Percentiles rank a stretch among this genome's conserved stretches.
phyloP scores from a whole-genome alignment of 225 moss, liverwort and hornwort species.

The Polytrichum commune region DNA sequence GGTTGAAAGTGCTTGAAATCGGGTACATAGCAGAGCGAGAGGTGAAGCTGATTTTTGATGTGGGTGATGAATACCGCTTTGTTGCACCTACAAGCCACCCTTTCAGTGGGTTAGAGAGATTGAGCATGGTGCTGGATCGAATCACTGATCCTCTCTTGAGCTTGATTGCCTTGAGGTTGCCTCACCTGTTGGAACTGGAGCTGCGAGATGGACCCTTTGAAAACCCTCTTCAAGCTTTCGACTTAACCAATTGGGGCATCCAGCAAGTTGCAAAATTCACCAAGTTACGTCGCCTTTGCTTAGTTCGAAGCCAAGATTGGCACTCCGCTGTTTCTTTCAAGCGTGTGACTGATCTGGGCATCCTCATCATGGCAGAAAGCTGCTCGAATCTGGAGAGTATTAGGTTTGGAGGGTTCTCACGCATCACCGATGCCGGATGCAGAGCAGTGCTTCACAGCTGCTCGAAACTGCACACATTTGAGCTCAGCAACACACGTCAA shows the following conservation, averaged over 20 bases:
- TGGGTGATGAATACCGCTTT: slow-evolving; percentile 32
- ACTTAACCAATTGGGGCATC: slow-evolving; percentile 81
- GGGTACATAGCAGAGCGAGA: slow-evolving; percentile 88
- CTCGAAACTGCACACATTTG: slow-evolving; percentile 70
- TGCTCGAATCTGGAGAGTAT: slow-evolving; percentile 75
- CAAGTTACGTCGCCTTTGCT: slow-evolving; percentile 64
- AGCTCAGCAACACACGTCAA: slow-evolving; percentile 81
- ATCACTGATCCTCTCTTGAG: slow-evolving; percentile 77
- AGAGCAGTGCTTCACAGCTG: slow-evolving; percentile 81
- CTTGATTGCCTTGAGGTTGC: slow-evolving; percentile 54
- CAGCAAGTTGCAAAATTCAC: slow-evolving; percentile 69
- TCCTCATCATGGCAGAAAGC: slow-evolving; percentile 76
- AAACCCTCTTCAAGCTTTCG: slow-evolving; percentile 80
- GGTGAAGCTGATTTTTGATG: slow-evolving; percentile 65
- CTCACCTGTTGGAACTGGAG: slow-evolving; percentile 70
- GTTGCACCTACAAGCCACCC: slow-evolving; percentile 26
- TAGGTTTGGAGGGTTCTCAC: slow-evolving; percentile 82
- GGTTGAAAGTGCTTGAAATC: slow-evolving; percentile 67
- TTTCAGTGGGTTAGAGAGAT: slow-evolving; percentile 48
- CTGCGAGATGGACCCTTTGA: slow-evolving; percentile 85
- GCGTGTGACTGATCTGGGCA: slow-evolving; percentile 87
- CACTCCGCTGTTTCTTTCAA: slow-evolving; percentile 71
- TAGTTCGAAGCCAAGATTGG: slow-evolving; percentile 87
- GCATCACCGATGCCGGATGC: slow-evolving; percentile 89
- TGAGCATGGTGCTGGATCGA: slow-evolving; percentile 75